A percentile compares a stretch with the other conserved stretches of the same genome.
phyloP scores from a whole-genome alignment of 2,329 filamentous ascomycete species.

The Claviceps fusiformis region DNA sequence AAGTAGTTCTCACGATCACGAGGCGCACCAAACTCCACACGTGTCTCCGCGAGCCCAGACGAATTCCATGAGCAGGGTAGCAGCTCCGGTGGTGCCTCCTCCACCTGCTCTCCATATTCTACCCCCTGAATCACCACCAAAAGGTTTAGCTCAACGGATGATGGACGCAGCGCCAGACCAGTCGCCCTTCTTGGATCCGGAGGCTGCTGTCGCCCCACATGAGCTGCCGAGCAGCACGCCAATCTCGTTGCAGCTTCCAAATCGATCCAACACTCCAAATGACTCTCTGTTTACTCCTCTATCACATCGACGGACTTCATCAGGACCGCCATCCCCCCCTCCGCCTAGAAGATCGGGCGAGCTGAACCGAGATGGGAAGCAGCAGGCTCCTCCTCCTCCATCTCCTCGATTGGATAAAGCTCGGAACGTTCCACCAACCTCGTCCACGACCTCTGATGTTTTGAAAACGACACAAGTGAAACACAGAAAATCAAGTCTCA shows the following conservation, averaged over 20 bases:
- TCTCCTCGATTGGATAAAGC: conserved; percentile 68
- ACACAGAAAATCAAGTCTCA: conserved; percentile 10
- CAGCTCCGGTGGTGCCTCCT: conserved; percentile 23
- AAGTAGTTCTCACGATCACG: conserved; percentile 11
- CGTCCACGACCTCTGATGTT: conserved; percentile 6
- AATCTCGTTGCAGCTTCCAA: conserved; percentile 39
- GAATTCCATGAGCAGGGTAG: conserved; percentile 11
- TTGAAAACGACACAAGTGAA: conserved; percentile 4
- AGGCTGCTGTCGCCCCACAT: conserved; percentile 24
- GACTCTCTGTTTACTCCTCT: conserved; percentile 20
- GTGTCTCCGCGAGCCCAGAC: conserved; percentile 13
- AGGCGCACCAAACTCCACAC: conserved; percentile 10
- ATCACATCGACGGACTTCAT: conserved; percentile 33
- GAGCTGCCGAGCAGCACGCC: conserved; percentile 28
- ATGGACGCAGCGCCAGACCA: conserved; percentile 25
- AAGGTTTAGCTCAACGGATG: conserved; percentile 24
- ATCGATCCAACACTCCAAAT: conserved; percentile 39
- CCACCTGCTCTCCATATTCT: conserved; percentile 58
- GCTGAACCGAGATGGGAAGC: conserved; percentile 31
- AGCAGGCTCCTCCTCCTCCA: conserved; percentile 48
- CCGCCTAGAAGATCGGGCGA: conserved; percentile 51
- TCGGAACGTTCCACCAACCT: conserved; percentile 18
- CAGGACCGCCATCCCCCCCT: conserved; percentile 47
- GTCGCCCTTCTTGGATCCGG: conserved; percentile 33
- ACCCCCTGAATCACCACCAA: conserved; percentile 57